These are phyloP conservation scores for Rhynchosporium secalis DNA, from an alignment of 2,329 filamentous ascomycete genomes.

Conservation along the genomic window DNA sequence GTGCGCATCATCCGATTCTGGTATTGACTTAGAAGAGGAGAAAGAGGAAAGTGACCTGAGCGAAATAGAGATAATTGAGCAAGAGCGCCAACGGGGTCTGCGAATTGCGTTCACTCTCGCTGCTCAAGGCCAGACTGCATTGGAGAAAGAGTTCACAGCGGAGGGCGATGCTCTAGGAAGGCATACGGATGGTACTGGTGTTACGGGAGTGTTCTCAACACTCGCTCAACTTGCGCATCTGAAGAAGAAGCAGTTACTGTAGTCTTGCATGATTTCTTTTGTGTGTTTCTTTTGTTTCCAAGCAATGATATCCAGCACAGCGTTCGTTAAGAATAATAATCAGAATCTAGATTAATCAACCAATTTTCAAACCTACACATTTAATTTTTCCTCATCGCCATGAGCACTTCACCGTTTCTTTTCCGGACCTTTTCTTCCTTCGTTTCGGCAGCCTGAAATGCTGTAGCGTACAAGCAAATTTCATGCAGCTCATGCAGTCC, in stretches of 20 bases:
- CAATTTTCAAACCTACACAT: too few relatives aligned
- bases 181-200: constrained; percentile 42
- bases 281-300: neutral
- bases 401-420: too few relatives aligned
- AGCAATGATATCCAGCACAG: neutral
- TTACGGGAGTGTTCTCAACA: constrained; percentile 41
- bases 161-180: constrained; percentile 40
- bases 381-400: too few relatives aligned
- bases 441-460: too few relatives aligned
- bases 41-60: constrained; percentile 18
- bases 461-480: too few relatives aligned
- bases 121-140: constrained; percentile 28
- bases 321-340: neutral
- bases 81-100: constrained; percentile 31
- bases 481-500: too few relatives aligned
- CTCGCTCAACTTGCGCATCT: constrained; percentile 40
- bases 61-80: constrained; percentile 25
- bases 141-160: constrained; percentile 33
- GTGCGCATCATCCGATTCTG: constrained; percentile 28
- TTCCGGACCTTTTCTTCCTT: too few relatives aligned
- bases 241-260: constrained; percentile 38
- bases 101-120: constrained; percentile 25
- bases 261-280: neutral
- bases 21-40: constrained; percentile 24
- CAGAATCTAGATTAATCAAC: too few relatives aligned